phyloP scores from a whole-genome alignment of 495 filamentous ascomycete species.

The Daldinia vernicosa region DNA sequence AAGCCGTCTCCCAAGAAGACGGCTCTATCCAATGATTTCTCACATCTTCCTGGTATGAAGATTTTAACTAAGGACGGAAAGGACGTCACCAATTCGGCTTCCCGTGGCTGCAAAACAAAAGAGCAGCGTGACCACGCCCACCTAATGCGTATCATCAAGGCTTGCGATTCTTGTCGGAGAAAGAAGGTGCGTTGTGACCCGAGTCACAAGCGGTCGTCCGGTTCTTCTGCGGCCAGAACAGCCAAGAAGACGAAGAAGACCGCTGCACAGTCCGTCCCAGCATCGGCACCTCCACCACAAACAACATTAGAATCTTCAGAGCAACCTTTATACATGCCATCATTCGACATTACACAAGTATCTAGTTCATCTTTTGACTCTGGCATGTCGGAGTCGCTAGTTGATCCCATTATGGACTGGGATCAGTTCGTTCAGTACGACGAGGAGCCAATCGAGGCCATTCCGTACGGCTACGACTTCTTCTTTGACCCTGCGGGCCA shows the following conservation, averaged over 20 bases:
- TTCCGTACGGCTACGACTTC: conserved; percentile 50
- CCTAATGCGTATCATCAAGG: conserved; percentile 67
- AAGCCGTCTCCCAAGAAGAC: conserved; percentile 40
- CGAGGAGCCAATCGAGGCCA: conserved; percentile 45
- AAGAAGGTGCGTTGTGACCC: conserved; percentile 66
- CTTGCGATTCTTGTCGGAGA: conserved; percentile 62
- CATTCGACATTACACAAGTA: conserved; percentile 23
- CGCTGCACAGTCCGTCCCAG: conserved; percentile 33
- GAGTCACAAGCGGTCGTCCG: conserved; percentile 56
- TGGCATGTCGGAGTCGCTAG: conserved; percentile 23
- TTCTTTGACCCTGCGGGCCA: conserved; percentile 48
- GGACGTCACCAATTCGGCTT: conserved; percentile 65
- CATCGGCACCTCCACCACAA: conserved; percentile 35
- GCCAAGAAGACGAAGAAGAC: conserved; percentile 53
- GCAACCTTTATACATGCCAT: conserved; percentile 18
- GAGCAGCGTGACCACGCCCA: conserved; percentile 68
- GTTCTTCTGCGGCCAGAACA: conserved; percentile 46
- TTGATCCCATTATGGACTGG: conserved; percentile 48
- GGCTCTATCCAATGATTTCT: conserved; percentile 50
- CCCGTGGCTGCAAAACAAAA: conserved; percentile 67
- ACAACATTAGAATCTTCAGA: conserved; percentile 32
- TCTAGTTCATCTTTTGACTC: conserved; percentile 31
- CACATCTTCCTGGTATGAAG: conserved; percentile 64
- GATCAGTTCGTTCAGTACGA: conserved; percentile 54
- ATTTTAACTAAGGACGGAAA: conserved; percentile 66